Evolutionary conservation across 306 rosid species (phyloP).

Genomic region (Psophocarpus tetragonolobus): DNA sequence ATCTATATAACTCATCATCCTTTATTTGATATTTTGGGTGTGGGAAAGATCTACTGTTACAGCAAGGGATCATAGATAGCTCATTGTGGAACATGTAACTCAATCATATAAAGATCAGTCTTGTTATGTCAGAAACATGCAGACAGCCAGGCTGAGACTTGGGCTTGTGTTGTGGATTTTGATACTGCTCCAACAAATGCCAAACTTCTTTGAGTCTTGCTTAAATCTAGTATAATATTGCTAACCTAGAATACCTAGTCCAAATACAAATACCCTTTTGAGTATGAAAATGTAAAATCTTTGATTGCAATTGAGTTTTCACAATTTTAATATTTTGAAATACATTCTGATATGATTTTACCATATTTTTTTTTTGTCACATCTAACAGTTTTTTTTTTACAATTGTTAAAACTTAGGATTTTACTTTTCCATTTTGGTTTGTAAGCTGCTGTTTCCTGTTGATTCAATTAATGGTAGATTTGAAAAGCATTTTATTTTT

Average conservation of each 20-base stretch:
- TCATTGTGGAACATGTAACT: not conserved
- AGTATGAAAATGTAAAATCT: not conserved
- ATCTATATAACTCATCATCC: not conserved
- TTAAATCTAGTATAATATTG: not conserved
- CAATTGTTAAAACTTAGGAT: not conserved
- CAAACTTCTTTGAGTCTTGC: not conserved
- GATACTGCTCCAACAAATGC: not conserved
- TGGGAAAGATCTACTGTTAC: not conserved
- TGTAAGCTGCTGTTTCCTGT: not conserved
- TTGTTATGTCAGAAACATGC: not conserved
- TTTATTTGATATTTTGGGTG: not conserved
- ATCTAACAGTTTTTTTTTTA: not conserved
- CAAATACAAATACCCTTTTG: not conserved
- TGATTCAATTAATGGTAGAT: not conserved
- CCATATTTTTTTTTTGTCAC: not conserved
- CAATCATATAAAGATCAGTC: not conserved
- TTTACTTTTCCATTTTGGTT: not conserved
- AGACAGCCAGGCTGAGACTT: slow-evolving; percentile 1
- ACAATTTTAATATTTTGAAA: not conserved
- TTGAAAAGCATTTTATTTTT: not conserved
- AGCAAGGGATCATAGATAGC: not conserved
- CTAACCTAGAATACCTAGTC: not conserved
- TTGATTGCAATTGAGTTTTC: not conserved
- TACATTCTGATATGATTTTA: not conserved
- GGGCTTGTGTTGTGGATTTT: not conserved